A percentile compares a stretch with the other conserved stretches of the same genome.
phyloP scores from a whole-genome alignment of 208 protist species.

The Sergeia podlipaevii region DNA sequence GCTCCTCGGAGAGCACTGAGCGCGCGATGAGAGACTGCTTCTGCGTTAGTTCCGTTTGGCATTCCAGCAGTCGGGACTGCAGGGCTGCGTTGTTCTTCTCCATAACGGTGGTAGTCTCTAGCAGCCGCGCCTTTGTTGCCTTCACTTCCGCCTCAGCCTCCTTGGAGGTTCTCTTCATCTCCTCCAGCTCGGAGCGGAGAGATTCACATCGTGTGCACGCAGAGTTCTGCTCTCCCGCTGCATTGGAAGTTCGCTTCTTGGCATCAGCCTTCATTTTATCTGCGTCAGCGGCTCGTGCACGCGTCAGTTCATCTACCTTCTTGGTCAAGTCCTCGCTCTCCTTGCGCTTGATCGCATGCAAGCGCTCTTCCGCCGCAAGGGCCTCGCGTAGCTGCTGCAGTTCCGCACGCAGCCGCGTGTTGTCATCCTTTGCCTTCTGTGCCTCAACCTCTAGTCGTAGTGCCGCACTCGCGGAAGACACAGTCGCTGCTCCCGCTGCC shows the following conservation, averaged over 20 bases:
- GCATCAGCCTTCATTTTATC: conserved; percentile 12
- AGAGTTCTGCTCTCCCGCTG: neutral
- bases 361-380: conserved; percentile 46
- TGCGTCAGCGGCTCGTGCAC: conserved; percentile 2
- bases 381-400: conserved; percentile 28
- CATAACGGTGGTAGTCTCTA: conserved; percentile 23
- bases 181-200: neutral
- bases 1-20: conserved; percentile 23
- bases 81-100: conserved; percentile 31
- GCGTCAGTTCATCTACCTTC: conserved; percentile 9
- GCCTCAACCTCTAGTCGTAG: conserved; percentile 6
- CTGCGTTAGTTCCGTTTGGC: conserved; percentile 18
- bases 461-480: neutral
- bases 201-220: neutral
- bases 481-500: conserved; percentile 3
- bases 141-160: conserved; percentile 14
- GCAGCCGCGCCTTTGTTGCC: conserved; percentile 15
- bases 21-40: conserved; percentile 25
- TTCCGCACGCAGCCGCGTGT: conserved; percentile 30
- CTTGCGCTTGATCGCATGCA: conserved; percentile 34
- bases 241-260: conserved; percentile 13
- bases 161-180: neutral
- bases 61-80: conserved; percentile 37
- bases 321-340: conserved; percentile 19
- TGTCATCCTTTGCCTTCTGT: conserved; percentile 25